These are phyloP conservation scores for Arthrobotrys sphaeroides DNA, from an alignment of 2,329 filamentous ascomycete species.

Conservation along the genomic window DNA sequence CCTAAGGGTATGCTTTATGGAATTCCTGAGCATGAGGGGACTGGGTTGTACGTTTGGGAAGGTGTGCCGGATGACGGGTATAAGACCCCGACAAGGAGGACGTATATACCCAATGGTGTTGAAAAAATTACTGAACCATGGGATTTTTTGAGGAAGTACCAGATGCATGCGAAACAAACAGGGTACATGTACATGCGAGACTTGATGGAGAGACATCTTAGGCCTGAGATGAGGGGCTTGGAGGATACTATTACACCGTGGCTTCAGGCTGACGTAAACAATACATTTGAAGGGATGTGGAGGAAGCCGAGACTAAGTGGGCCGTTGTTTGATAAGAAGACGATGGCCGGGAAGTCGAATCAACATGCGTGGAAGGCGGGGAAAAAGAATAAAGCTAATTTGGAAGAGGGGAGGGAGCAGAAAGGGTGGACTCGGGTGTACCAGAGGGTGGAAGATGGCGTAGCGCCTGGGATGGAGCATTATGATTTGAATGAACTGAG, in stretches of 20 bases:
- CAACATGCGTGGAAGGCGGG: neutral
- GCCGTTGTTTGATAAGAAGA: neutral
- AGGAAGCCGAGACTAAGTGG: neutral
- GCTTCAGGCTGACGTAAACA: neutral
- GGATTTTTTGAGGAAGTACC: neutral
- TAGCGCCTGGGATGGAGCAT: neutral
- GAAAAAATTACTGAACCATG: neutral
- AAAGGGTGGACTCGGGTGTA: slow-evolving; percentile 1
- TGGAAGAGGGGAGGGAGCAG: neutral
- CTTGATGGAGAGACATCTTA: neutral
- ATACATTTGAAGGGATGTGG: neutral
- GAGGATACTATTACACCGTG: slow-evolving; percentile 14
- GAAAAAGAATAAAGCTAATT: neutral
- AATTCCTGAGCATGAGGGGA: neutral
- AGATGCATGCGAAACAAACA: neutral
- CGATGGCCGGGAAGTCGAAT: neutral
- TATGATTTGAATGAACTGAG: neutral
- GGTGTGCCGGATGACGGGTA: neutral
- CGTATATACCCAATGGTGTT: neutral
- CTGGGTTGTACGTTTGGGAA: slow-evolving; percentile 15
- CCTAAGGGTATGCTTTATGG: neutral
- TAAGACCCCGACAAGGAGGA: neutral
- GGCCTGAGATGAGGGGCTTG: neutral
- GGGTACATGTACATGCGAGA: slow-evolving; percentile 19
- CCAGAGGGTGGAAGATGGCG: neutral